A percentile compares a stretch with the other conserved stretches of the same genome.
Conservation (phyloP, 2,329 filamentous ascomycete species). For the Hypoxylon sp. region DNA sequence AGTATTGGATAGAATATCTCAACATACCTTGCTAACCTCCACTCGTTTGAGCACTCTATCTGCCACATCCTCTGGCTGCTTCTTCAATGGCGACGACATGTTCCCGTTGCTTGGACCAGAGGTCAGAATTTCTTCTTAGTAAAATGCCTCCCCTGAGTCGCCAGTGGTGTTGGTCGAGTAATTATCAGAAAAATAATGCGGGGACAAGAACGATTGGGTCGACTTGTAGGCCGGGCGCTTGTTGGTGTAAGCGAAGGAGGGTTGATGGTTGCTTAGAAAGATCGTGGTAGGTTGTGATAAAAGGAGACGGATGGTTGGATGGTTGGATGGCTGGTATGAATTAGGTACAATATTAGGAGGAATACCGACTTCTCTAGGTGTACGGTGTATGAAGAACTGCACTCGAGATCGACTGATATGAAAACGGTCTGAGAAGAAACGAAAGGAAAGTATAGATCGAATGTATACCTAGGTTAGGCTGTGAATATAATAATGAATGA, state of each 20-base stretch:
- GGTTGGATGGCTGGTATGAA: constrained; percentile 12
- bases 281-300: constrained; percentile 28
- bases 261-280: constrained; percentile 36
- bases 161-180: constrained; percentile 34
- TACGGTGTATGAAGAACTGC: constrained; percentile 5
- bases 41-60: constrained; percentile 76
- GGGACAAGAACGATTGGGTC: constrained; percentile 43
- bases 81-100: constrained; percentile 70
- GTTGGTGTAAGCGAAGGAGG: constrained; percentile 41
- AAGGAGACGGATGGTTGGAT: constrained; percentile 6
- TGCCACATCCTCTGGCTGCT: constrained; percentile 69
- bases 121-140: constrained; percentile 18
- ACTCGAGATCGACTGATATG: constrained; percentile 16
- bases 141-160: constrained; percentile 11
- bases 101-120: constrained; percentile 45
- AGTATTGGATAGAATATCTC: neutral
- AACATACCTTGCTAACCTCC: constrained; percentile 76
- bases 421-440: neutral
- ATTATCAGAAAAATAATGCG: constrained; percentile 41
- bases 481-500: constrained; percentile 32
- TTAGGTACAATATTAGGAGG: constrained; percentile 36
- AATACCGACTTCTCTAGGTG: constrained; percentile 13
- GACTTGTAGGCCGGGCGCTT: constrained; percentile 44
- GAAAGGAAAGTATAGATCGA: constrained; percentile 14
- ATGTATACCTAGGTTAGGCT: no score